These are phyloP conservation scores for Solanum clarkiae DNA, from an alignment of 257 asterid genomes.

Conservation along the genomic window DNA sequence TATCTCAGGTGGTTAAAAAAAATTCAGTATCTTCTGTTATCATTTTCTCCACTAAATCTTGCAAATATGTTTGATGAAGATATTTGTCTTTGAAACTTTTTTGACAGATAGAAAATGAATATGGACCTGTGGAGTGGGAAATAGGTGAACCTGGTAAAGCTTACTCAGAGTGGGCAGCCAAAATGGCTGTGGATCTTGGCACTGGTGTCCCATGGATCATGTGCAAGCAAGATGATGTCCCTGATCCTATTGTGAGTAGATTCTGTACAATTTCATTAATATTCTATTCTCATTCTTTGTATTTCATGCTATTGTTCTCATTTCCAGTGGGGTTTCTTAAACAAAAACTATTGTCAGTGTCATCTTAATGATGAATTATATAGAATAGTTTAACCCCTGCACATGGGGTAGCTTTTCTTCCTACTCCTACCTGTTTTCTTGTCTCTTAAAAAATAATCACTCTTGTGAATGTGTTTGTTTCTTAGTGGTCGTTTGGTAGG, in stretches of 20 bases:
- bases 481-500: neutral
- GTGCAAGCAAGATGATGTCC: conserved; percentile 99
- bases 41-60: neutral
- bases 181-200: conserved; percentile 84
- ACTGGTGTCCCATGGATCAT: conserved; percentile 99
- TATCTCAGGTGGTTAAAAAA: conserved; percentile 63
- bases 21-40: neutral
- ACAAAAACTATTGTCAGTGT: conserved; percentile 11
- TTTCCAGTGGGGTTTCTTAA: conserved; percentile 6
- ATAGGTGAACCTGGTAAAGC: conserved; percentile 71
- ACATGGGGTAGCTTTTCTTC: conserved; percentile 27
- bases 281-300: neutral
- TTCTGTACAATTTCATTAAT: neutral
- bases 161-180: conserved; percentile 90
- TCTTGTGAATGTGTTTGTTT: neutral
- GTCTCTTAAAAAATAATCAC: conserved; percentile 8
- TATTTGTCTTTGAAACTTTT: neutral
- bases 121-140: conserved; percentile 90
- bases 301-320: conserved; percentile 8
- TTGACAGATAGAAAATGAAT: conserved; percentile 82
- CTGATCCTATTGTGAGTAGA: conserved; percentile 78
- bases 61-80: neutral
- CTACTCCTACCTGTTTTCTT: conserved; percentile 15
- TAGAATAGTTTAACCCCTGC: conserved; percentile 17
- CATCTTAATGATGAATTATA: conserved; percentile 7